Percentiles rank a stretch among this genome's conserved stretches.
Conservation (phyloP, 495 filamentous ascomycete species). For the Xeromyces bisporus region DNA sequence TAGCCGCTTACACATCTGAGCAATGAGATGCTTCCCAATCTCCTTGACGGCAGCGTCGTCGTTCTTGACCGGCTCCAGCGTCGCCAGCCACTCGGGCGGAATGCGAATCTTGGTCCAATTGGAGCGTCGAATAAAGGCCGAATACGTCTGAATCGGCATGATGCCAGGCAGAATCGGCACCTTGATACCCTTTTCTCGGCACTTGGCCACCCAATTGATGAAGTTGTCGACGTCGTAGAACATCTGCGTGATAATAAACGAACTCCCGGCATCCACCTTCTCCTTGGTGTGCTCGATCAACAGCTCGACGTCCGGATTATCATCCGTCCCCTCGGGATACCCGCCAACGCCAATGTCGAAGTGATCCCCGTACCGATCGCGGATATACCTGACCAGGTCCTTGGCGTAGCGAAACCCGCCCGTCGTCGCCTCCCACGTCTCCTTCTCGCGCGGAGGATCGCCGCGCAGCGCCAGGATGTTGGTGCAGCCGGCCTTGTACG, state of each 20-base stretch:
- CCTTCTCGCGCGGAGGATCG: constrained; percentile 87
- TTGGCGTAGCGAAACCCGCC: constrained; percentile 82
- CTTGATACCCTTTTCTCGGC: constrained; percentile 65
- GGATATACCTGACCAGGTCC: constrained; percentile 88
- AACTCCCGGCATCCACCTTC: constrained; percentile 87
- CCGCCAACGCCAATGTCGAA: constrained; percentile 97
- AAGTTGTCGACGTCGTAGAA: constrained; percentile 97
- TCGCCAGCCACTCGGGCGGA: constrained; percentile 62
- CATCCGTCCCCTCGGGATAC: constrained; percentile 92
- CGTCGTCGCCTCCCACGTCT: constrained; percentile 76
- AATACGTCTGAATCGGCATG: constrained; percentile 97
- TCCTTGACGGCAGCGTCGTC: constrained; percentile 87
- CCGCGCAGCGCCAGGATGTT: constrained; percentile 94
- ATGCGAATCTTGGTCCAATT: constrained; percentile 76
- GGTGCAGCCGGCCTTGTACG: constrained; percentile 90
- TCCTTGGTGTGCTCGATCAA: constrained; percentile 91
- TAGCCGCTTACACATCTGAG: constrained; percentile 77
- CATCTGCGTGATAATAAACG: constrained; percentile 97
- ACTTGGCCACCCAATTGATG: constrained; percentile 72
- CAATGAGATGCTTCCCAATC: constrained; percentile 76
- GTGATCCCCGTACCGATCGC: constrained; percentile 74
- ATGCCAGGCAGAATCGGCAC: constrained; percentile 93
- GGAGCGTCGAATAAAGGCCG: constrained; percentile 72
- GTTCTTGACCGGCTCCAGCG: constrained; percentile 85
- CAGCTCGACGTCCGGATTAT: constrained; percentile 66